Evolutionary conservation across 352 stramenopile genomes (phyloP), one percentile per base, ranked within the genome.

Genomic region (Globisporangium lucens): DNA sequence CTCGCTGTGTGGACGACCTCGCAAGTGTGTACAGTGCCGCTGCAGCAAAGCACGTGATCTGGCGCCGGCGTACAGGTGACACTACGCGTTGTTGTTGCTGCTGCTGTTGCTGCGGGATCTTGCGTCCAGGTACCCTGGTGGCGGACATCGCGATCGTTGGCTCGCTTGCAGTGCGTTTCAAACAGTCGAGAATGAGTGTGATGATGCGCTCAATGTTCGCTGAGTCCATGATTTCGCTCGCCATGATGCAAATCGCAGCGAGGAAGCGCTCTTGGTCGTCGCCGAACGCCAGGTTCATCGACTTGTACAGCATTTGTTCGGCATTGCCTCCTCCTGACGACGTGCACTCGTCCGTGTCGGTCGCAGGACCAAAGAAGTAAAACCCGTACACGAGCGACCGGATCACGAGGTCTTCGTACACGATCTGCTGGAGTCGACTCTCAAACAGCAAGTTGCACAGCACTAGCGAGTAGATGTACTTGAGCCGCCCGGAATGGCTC

Each of bases 371-470:
- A 46, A 79, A 83, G 57, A 87, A 88, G 49, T 83, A 74, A 53
- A 89, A 89, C 0, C 78, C 83, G 9, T 77, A 75, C 2, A 92
- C 72, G 20, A 91, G 67, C 30, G 77, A 73, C 12, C 74, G 74
- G 3, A 92, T 62, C 1, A 85, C 78, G 49, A 83, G 64, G 47
- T 92, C 82, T 0, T 80, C 83, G 35, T 86, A 86, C 30, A 93
- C 74, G 46, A 89, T 66, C 24, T 89, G 77, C 61, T 91, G 87
- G 8, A 93, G 63, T 4, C 80, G 78, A 33, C 56, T 84, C 49
- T 93, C 80, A 49, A 94, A 91, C 9, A 92, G 64, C 30, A 91
- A 55, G 43, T 93, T 92, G 62, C 77, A 88, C 1, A 94, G 41
- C 30, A 91, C 75, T 1, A 87, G 71, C 6, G 74, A 65, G 60